Evolutionary conservation across 345 rosid genomes (phyloP), one percentile per base, ranked within the genome.

Genomic region (Lepidium aucheri): DNA sequence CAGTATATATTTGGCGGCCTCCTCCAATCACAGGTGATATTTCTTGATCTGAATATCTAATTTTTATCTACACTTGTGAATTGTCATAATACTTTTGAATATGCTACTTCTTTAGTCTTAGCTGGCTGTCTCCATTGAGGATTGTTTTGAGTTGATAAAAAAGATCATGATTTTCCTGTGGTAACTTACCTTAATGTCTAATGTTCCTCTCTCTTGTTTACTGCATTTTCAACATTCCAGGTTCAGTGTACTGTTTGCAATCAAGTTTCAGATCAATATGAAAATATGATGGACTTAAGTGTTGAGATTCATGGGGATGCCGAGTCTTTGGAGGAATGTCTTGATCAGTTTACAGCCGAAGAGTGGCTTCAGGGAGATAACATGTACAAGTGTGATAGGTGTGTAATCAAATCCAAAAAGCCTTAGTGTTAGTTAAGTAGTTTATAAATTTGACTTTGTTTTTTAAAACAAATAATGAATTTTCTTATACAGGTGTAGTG

Each of bases 321-420:
- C 39, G 68, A 81, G 55, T 84, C 95, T 16, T 81, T 95, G 90
- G 97, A 89, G 85, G 93, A 85, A 82, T 91, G 99, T 67, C 94
- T 95, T 60, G 84, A 91, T 62, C 96, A 91, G 57, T 95, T 87
- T 69, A 89, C 99, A 42, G 85, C 49, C 49, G 72, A 68, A 67
- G 99, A 95, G 87, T 79, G 86, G 87, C 97, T 95, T 72, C 81
- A 90, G 24, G 99, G 97, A 53, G 99, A 95, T 11, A 95, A 95
- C 77, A 81, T 95, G 97, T 95, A 95, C 76, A 87, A 81, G 70
- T 95, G 99, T 74, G 99, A 95, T 11, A 88, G 91, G 99, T 94
- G 88, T 65, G 20, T 47, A 52, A 52, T 55, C 53, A 9, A 54
- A 54, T 70, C 58, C 34, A 20, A 61, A 46, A 35, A 53, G 63